These are phyloP conservation scores for Vitis hybrid DNA, from an alignment of 177 flowering plant species.

Conservation along the genomic window DNA sequence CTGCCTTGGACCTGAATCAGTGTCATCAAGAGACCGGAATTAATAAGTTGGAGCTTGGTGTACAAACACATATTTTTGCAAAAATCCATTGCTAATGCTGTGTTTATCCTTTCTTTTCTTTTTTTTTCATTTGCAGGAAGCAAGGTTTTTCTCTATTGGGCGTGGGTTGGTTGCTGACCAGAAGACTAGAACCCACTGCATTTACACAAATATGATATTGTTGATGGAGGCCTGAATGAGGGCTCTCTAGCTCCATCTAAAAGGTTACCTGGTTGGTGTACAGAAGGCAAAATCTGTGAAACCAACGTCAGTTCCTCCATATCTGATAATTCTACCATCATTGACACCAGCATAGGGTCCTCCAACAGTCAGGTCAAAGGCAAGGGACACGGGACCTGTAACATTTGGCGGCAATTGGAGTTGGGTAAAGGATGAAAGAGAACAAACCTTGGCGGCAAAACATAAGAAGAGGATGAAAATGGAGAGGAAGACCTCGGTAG, in stretches of 20 bases:
- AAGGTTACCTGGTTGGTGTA: conserved; percentile 13
- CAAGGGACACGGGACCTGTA: conserved; percentile 17
- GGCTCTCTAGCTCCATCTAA: neutral
- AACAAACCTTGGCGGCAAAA: neutral
- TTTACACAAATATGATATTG: too few species aligned
- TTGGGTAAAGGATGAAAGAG: neutral
- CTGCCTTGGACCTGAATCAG: conserved; percentile 14
- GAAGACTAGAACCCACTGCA: too few species aligned
- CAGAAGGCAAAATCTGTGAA: conserved; percentile 16
- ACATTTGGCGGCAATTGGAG: conserved; percentile 5
- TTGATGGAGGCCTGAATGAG: neutral
- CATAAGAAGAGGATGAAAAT: neutral
- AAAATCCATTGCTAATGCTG: too few species aligned
- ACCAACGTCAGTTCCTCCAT: conserved; percentile 9
- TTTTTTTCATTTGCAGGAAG: too few species aligned
- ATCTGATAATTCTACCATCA: conserved; percentile 26
- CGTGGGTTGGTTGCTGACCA: too few species aligned
- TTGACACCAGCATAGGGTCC: conserved; percentile 15
- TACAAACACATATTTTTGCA: too few species aligned
- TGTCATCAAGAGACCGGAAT: too few species aligned
- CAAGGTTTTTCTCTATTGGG: too few species aligned
- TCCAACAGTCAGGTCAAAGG: conserved; percentile 9
- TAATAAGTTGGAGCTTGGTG: too few species aligned
- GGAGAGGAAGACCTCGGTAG: neutral
- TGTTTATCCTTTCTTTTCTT: too few species aligned